These are phyloP conservation scores for Coemansia sp. DNA, from an alignment of 192 early-diverging fungal species.

Conservation along the genomic window DNA sequence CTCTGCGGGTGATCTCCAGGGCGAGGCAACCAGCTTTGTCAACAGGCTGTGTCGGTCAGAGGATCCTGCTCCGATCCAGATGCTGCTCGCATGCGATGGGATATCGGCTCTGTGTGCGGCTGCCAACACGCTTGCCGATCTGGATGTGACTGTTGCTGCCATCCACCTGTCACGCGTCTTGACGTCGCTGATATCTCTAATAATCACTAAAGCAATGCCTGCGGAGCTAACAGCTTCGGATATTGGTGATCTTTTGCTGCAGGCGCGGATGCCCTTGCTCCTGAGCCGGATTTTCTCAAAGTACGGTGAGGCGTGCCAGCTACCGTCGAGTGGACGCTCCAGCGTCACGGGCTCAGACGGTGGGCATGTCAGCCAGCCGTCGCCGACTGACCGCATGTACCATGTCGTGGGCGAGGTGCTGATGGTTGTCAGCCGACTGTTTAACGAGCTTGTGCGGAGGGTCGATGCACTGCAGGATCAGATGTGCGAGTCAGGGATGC, in stretches of 20 bases:
- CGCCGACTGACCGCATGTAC: slow-evolving; percentile 42
- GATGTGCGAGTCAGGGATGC: slow-evolving; percentile 47
- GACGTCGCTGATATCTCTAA: slow-evolving; percentile 35
- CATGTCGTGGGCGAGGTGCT: slow-evolving; percentile 49
- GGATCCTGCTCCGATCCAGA: slow-evolving; percentile 39
- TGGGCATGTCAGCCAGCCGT: slow-evolving; percentile 18
- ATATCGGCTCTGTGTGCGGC: slow-evolving; percentile 42
- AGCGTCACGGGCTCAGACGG: slow-evolving; percentile 35
- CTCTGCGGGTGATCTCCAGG: slow-evolving; percentile 26
- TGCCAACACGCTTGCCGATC: slow-evolving; percentile 22
- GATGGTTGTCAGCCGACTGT: slow-evolving; percentile 39
- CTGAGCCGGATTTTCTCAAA: slow-evolving; percentile 31
- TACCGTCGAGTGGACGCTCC: slow-evolving; percentile 26
- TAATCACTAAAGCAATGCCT: slow-evolving; percentile 40
- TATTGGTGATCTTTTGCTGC: slow-evolving; percentile 38
- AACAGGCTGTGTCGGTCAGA: slow-evolving; percentile 38
- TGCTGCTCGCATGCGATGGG: slow-evolving; percentile 51
- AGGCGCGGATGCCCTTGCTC: slow-evolving; percentile 23
- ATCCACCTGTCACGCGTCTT: slow-evolving; percentile 42
- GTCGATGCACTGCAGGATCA: slow-evolving; percentile 42
- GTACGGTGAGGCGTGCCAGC: slow-evolving; percentile 51
- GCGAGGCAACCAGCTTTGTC: slow-evolving; percentile 41
- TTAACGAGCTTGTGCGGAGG: slow-evolving; percentile 47
- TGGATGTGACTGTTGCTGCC: slow-evolving; percentile 30
- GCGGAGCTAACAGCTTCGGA: slow-evolving; percentile 33